Conservation (phyloP, 345 rosid genomes). For the Eucalyptus fibrosa region DNA sequence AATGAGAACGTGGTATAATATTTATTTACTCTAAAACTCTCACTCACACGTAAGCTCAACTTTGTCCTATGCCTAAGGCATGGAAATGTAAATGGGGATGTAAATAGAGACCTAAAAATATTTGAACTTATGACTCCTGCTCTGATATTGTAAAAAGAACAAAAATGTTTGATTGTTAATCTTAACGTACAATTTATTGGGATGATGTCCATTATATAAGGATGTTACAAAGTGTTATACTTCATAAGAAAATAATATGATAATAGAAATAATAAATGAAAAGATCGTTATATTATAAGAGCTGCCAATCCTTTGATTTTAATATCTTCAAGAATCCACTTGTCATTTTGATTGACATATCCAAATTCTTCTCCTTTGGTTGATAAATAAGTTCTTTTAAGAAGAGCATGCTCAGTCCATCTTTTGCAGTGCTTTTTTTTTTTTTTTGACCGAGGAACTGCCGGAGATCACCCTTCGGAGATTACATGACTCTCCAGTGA, state of each 20-base stretch:
- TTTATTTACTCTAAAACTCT: neutral
- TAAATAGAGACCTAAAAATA: neutral
- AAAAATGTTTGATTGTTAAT: too few relatives aligned
- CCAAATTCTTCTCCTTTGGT: neutral
- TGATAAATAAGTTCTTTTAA: neutral
- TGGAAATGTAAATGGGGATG: neutral
- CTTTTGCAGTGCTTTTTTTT: neutral
- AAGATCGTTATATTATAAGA: neutral
- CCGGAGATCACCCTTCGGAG: too few relatives aligned
- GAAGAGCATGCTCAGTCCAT: neutral
- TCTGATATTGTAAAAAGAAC: neutral
- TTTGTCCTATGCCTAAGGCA: neutral
- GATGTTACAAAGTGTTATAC: neutral
- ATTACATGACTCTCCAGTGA: too few relatives aligned
- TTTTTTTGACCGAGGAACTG: too few relatives aligned
- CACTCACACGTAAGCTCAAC: accelerated
- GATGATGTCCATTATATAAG: neutral
- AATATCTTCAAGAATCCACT: neutral
- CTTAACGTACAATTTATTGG: neutral
- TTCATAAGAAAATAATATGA: neutral
- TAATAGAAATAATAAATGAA: neutral
- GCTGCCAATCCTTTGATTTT: neutral
- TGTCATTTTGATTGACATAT: neutral
- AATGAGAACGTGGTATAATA: too few relatives aligned
- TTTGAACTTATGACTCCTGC: neutral